phyloP scores from a whole-genome alignment of 169 alveolate species.

The Plasmodium sp. region DNA sequence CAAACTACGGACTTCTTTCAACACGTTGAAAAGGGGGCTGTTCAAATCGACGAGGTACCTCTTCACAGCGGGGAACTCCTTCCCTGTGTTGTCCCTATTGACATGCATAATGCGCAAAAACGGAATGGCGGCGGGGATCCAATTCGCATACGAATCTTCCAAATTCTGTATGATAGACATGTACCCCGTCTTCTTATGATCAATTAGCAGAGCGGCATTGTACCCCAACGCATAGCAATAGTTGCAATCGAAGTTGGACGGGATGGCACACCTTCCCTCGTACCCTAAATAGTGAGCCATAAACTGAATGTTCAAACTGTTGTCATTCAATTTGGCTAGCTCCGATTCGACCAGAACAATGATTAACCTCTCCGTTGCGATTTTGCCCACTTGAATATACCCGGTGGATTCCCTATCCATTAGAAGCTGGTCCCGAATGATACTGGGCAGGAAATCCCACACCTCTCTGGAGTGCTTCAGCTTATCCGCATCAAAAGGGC shows the following conservation, averaged over 20 bases:
- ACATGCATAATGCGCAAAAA: slow-evolving; percentile 87
- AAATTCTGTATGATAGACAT: slow-evolving; percentile 93
- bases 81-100: slow-evolving; percentile 77
- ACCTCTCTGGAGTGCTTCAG: slow-evolving; percentile 81
- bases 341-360: slow-evolving; percentile 91
- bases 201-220: slow-evolving; percentile 93
- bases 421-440: slow-evolving; percentile 95
- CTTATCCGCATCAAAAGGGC: slow-evolving; percentile 73
- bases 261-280: slow-evolving; percentile 99
- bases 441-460: slow-evolving; percentile 92
- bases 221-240: slow-evolving; percentile 99
- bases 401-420: slow-evolving; percentile 99
- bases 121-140: slow-evolving; percentile 94
- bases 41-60: slow-evolving; percentile 95
- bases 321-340: slow-evolving; percentile 77
- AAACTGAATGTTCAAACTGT: slow-evolving; percentile 74
- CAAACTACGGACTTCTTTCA: slow-evolving; percentile 91
- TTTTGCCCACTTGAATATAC: slow-evolving; percentile 98
- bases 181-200: slow-evolving; percentile 93
- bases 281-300: slow-evolving; percentile 97
- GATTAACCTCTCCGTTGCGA: slow-evolving; percentile 97
- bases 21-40: slow-evolving; percentile 92
- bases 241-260: slow-evolving; percentile 96
- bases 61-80: slow-evolving; percentile 89
- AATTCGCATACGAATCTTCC: slow-evolving; percentile 87